Evolutionary conservation across 441 rosid species (phyloP).

Genomic region (Euphorbia schlechtendalii): DNA sequence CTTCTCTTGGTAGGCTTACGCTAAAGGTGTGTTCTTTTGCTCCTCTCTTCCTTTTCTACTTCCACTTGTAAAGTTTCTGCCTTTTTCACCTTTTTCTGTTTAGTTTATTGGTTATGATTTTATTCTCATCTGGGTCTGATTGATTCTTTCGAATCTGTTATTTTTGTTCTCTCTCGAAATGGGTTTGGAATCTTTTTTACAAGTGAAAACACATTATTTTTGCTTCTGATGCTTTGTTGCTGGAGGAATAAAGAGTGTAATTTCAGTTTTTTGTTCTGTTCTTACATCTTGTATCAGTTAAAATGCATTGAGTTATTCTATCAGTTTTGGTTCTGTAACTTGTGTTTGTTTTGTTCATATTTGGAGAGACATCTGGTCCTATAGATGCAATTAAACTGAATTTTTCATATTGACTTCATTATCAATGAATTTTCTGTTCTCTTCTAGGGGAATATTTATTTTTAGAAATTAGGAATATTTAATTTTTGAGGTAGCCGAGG

Average conservation of each 20-base stretch:
- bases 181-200: conserved; percentile 9
- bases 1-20: conserved; percentile 9
- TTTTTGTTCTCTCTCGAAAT: neutral
- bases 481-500: too few relatives aligned
- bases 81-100: neutral
- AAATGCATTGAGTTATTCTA: neutral
- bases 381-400: too few relatives aligned
- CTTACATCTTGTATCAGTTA: neutral
- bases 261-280: neutral
- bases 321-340: neutral
- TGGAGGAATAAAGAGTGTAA: neutral
- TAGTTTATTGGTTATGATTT: neutral
- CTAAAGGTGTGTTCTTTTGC: conserved; percentile 25
- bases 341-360: too few relatives aligned
- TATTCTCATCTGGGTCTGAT: conserved; percentile 11
- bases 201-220: neutral
- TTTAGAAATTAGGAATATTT: too few relatives aligned
- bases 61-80: neutral
- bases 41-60: neutral
- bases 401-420: neutral
- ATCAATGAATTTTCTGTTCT: neutral
- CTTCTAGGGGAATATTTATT: neutral
- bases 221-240: neutral
- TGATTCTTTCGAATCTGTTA: conserved; percentile 10
- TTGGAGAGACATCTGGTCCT: too few relatives aligned